phyloP scores from a whole-genome alignment of 129 eudicot species.

The Chrysanthemum seticuspe region DNA sequence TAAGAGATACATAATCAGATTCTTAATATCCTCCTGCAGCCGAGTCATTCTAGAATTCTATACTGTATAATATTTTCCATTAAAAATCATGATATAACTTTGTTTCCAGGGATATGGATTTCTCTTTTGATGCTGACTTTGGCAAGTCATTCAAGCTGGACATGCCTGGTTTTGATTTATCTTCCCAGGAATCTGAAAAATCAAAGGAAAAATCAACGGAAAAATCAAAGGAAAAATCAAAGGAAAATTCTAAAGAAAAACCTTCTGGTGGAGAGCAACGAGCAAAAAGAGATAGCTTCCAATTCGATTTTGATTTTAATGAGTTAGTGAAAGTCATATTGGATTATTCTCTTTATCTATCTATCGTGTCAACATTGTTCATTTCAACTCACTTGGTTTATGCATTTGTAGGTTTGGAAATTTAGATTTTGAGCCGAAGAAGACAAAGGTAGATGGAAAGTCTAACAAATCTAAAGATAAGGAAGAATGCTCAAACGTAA shows the following conservation, averaged over 20 bases:
- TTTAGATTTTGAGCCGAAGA: slow-evolving; percentile 52
- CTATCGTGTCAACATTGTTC: slow-evolving; percentile 1
- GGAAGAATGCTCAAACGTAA: slow-evolving; percentile 30
- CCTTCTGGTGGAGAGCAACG: slow-evolving; percentile 42
- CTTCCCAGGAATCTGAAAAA: slow-evolving; percentile 56
- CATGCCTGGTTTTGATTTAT: slow-evolving; percentile 75
- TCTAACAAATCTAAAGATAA: slow-evolving; percentile 36
- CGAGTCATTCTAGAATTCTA: slow-evolving; percentile 3
- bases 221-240: slow-evolving; percentile 47
- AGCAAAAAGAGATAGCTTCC: slow-evolving; percentile 51
- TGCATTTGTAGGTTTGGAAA: slow-evolving; percentile 45
- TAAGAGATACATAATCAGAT: slow-evolving; percentile 6
- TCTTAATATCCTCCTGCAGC: background rate
- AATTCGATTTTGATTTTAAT: slow-evolving; percentile 70
- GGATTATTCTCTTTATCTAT: slow-evolving; percentile 6
- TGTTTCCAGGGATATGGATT: slow-evolving; percentile 79
- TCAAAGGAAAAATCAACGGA: slow-evolving; percentile 51
- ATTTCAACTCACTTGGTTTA: slow-evolving; percentile 12
- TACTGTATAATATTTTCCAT: slow-evolving; percentile 18
- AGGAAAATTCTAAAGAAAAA: slow-evolving; percentile 48
- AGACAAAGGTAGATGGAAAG: slow-evolving; percentile 34
- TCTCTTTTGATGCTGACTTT: slow-evolving; percentile 71
- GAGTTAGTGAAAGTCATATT: slow-evolving; percentile 38
- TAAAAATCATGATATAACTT: slow-evolving; percentile 7
- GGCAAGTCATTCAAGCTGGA: slow-evolving; percentile 78